Evolutionary conservation across 2,329 filamentous ascomycete species (phyloP).

Genomic region (Hansfordia pulvinata): DNA sequence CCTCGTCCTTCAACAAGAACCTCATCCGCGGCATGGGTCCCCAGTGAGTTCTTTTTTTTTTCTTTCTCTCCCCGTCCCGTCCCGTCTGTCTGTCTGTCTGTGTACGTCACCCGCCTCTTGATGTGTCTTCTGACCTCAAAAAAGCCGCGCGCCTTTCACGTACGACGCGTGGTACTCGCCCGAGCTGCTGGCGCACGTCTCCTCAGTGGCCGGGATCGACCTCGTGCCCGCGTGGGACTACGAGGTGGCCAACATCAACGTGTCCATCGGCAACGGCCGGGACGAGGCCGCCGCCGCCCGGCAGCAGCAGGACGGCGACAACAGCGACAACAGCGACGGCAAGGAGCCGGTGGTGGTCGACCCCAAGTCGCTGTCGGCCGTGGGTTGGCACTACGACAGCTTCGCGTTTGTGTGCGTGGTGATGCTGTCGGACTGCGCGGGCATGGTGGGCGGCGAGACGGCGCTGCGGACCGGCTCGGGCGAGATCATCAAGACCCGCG

Average conservation of each 20-base stretch:
- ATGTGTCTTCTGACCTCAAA: conserved; percentile 8
- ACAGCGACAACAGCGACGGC: conserved; percentile 5
- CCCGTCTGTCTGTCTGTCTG: too few relatives aligned
- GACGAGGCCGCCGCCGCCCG: too few relatives aligned
- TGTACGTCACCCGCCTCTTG: too few relatives aligned
- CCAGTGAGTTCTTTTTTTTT: conserved; percentile 1
- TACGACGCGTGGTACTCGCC: conserved; percentile 41
- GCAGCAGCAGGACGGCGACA: too few relatives aligned
- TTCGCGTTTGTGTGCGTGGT: conserved; percentile 37
- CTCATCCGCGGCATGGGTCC: conserved; percentile 34
- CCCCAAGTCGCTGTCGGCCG: conserved; percentile 11
- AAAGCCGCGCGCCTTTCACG: conserved; percentile 41
- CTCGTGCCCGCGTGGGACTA: conserved; percentile 37
- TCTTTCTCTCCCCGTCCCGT: background rate
- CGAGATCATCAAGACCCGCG: conserved; percentile 27
- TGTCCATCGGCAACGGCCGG: background rate
- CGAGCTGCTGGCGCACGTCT: conserved; percentile 37
- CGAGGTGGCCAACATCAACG: conserved; percentile 1
- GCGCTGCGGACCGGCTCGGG: conserved; percentile 13
- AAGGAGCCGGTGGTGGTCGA: too few relatives aligned
- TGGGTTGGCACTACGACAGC: conserved; percentile 34
- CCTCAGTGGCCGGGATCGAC: conserved; percentile 42
- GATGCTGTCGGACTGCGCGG: conserved; percentile 32
- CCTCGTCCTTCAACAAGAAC: conserved; percentile 22
- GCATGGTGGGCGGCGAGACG: conserved; percentile 28